Conservation (phyloP, 1,284 basidiomycete genomes). For the Malassezia restricta region DNA sequence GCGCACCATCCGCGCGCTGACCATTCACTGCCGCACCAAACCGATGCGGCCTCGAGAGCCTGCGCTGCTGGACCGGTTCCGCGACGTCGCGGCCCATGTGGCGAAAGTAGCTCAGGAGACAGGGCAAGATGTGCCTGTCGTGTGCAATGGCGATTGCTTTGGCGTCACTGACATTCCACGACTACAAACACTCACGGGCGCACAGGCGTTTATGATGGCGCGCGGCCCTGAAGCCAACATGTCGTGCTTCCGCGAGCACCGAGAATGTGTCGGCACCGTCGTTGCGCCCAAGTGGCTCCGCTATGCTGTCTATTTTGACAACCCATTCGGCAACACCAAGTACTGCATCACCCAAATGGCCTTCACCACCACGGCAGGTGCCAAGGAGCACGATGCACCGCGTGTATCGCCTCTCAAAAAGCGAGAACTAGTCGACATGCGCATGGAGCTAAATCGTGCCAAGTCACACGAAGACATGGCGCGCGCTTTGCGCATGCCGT, state of each 20-base stretch:
- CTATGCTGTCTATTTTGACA: slow-evolving; percentile 48
- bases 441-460: slow-evolving; percentile 1
- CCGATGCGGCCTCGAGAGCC: slow-evolving; percentile 76
- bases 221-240: slow-evolving; percentile 86
- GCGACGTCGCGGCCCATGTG: slow-evolving; percentile 72
- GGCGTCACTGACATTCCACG: slow-evolving; percentile 65
- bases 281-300: slow-evolving; percentile 36
- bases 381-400: background rate
- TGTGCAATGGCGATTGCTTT: slow-evolving; percentile 86
- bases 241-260: slow-evolving; percentile 60
- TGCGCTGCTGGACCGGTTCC: slow-evolving; percentile 66
- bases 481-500: slow-evolving; percentile 1
- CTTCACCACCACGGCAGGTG: slow-evolving; percentile 24
- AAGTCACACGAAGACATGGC: slow-evolving; percentile 12
- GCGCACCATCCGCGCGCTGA: slow-evolving; percentile 68
- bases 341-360: slow-evolving; percentile 59
- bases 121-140: slow-evolving; percentile 58
- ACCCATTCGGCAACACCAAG: slow-evolving; percentile 77
- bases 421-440: slow-evolving; percentile 6
- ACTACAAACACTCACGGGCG: slow-evolving; percentile 57
- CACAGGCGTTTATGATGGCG: slow-evolving; percentile 90
- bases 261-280: slow-evolving; percentile 26
- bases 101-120: slow-evolving; percentile 52
- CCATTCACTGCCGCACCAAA: slow-evolving; percentile 87
- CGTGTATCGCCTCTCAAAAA: slow-evolving; percentile 7